Evolutionary conservation across 2,329 filamentous ascomycete species (phyloP), one percentile per base, ranked within the genome.

Genomic region (Blumeria hordei): DNA sequence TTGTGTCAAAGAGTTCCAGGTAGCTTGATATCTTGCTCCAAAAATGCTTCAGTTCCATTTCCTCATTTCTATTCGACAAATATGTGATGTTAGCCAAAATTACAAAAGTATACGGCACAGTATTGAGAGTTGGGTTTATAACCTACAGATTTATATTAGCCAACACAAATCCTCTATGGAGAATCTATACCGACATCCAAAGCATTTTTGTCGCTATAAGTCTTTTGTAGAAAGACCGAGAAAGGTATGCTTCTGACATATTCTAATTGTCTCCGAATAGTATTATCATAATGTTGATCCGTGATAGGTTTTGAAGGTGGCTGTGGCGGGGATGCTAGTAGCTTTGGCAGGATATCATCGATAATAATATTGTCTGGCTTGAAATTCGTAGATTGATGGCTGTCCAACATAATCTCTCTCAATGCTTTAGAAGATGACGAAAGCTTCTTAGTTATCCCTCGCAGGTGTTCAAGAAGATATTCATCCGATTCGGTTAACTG

Each of bases 41-140:
- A 56, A 78, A 65, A 58, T 55, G 55, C 8, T 62, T 59, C 37
- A 56, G 39, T 35, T 60, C 55, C 10, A 59, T 45, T 12, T 51
- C 54, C 43, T 63, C 62, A 11, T 54, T 55, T 16, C 63, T 64
- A 60, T 68, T 65, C 61, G 68, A 63, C 35, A 62, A 36, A 44
- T 61, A 64, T 41, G 68, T 49, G 55, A 77, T 69, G 58, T 73
- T 71, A 35, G 70, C 68, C 50, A 70, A 65, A 39, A 83, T 69
- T 50, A 75, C 68, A 58, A 70, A 72, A 53, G 78, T 67, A 65
- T 80, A 83, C 8, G 75, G 69, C 58, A 82, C 70, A 16, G 75
- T 74, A 63, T 83, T 77, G 41, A 70, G 65, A 7, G 71, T 65
- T 18, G 80, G 78, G 60, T 81, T 70, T 21, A 66, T 59, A 37